These are phyloP conservation scores for Acacia pycnantha DNA, from an alignment of 331 rosid species.

Conservation along the genomic window DNA sequence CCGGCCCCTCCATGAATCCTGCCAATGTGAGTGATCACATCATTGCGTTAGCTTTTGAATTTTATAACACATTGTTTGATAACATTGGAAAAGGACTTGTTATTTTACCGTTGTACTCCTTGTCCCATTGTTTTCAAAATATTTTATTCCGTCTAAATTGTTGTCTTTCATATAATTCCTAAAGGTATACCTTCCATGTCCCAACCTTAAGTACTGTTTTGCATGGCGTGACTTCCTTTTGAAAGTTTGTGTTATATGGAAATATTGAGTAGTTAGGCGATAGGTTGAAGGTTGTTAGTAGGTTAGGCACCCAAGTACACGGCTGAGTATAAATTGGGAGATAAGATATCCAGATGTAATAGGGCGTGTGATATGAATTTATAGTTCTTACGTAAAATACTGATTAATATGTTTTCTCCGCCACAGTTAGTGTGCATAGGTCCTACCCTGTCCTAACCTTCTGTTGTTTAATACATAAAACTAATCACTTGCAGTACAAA, in stretches of 20 bases:
- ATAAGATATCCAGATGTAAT: background rate
- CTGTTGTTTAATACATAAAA: background rate
- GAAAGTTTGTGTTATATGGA: background rate
- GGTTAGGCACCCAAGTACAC: background rate
- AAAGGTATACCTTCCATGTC: background rate
- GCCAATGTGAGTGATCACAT: conserved; percentile 61
- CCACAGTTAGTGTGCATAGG: background rate
- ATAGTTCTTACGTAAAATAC: background rate
- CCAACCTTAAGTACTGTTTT: background rate
- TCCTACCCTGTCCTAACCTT: background rate
- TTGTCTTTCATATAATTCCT: background rate
- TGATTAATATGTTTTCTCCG: background rate
- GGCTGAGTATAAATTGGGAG: background rate
- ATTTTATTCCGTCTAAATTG: background rate
- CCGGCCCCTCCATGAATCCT: conserved; percentile 95
- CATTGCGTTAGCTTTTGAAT: conserved; percentile 1
- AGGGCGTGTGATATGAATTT: background rate
- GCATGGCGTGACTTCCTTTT: background rate
- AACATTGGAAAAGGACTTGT: background rate
- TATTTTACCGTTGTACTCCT: background rate
- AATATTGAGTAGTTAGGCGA: background rate
- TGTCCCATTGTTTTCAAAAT: background rate
- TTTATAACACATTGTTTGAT: background rate
- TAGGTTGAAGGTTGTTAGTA: background rate
- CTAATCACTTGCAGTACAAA: background rate